These are phyloP conservation scores for Amborella trichopoda DNA, from an alignment of 164 flowering plant species.

Conservation along the genomic window DNA sequence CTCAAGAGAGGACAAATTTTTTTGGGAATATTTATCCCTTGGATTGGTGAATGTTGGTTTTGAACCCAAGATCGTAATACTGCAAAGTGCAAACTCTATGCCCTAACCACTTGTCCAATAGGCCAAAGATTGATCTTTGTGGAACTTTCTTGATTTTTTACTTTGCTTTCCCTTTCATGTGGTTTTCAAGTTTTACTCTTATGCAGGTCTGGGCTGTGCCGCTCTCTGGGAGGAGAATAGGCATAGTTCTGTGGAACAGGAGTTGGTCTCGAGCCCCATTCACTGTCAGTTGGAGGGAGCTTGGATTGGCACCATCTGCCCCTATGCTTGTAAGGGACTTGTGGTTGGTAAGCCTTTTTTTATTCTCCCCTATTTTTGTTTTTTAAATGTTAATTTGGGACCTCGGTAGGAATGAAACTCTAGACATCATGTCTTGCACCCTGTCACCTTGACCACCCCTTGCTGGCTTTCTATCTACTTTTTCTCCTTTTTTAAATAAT, in stretches of 20 bases:
- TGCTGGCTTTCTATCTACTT: neutral
- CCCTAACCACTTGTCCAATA: neutral
- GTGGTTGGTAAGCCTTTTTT: slow-evolving; percentile 24
- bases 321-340: slow-evolving; percentile 23
- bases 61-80: neutral
- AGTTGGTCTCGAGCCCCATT: slow-evolving; percentile 18
- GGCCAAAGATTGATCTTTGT: neutral
- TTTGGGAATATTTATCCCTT: neutral
- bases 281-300: slow-evolving; percentile 28
- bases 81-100: neutral
- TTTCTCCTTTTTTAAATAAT: neutral
- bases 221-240: slow-evolving; percentile 23
- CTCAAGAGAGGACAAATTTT: neutral
- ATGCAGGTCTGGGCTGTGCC: slow-evolving; percentile 45
- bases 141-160: neutral
- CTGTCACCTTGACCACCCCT: neutral
- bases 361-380: neutral
- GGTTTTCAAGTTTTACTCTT: neutral
- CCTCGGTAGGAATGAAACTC: neutral
- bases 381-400: neutral
- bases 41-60: neutral
- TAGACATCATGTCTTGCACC: neutral
- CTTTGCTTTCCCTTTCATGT: too few species aligned
- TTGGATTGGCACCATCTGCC: slow-evolving; percentile 20
- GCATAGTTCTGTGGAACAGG: slow-evolving; percentile 43